Evolutionary conservation across 106 monocot genomes (phyloP), one percentile per base, ranked within the genome.

Genomic region (Narthecium ossifragum): DNA sequence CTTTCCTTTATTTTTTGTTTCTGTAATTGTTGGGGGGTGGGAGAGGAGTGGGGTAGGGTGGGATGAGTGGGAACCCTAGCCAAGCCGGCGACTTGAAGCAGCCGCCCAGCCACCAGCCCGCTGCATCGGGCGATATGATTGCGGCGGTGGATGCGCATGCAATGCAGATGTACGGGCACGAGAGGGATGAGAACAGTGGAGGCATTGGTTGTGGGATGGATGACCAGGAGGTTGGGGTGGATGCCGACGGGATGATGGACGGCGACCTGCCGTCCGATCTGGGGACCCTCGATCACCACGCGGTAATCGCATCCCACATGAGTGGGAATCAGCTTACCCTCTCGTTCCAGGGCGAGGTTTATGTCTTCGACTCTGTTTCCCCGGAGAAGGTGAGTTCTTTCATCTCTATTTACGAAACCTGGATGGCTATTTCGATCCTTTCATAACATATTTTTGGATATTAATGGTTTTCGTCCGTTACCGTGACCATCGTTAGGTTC

Each of bases 291-390:
- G 57, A 18, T 10, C 34, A 49, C 49, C 18, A 20, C 49, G 49
- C 9, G 18, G 4, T 57, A 12, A 57, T 57, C 11, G 57, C 36
- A 34, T 34, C 57, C 8, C 57, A 12, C 8, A 18, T 34, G 21
- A 68, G 65, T 5, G 59, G 75, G 28, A 86, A 86, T 32, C 93
- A 88, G 69, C 79, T 93, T 29, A 93, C 93, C 3, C 84, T 93
- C 20, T 93, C 93, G 26, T 93, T 93, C 59, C 93, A 93, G 66
- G 85, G 88, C 25, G 88, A 93, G 64, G 93, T 88, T 53, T 93
- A 85, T 30, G 93, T 93, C 3, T 93, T 93, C 53, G 93, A 93
- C 60, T 85, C 85, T 17, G 88, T 93, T 36, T 93, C 93, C n/a
- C 93, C 93, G 2, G 93, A 93, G 48, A 93, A 93, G 88, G 93